phyloP scores from a whole-genome alignment of 352 stramenopile genomes.

The Phytophthora niederhauseri region DNA sequence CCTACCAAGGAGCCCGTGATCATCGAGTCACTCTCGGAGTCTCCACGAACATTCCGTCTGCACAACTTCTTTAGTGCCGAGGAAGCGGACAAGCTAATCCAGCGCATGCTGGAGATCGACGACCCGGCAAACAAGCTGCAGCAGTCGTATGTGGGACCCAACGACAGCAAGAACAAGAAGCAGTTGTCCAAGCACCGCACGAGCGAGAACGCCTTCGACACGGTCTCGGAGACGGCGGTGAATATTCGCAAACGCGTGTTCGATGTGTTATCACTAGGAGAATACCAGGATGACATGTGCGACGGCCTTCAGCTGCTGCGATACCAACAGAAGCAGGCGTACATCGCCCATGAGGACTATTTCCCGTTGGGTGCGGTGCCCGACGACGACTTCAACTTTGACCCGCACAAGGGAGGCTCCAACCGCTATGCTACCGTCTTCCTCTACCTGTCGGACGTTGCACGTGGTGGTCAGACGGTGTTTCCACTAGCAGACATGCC shows the following conservation, averaged over 20 bases:
- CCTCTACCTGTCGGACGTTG: conserved; percentile 85
- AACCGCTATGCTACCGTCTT: conserved; percentile 89
- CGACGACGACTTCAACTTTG: conserved; percentile 69
- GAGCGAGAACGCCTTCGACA: conserved; percentile 91
- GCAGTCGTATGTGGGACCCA: conserved; percentile 69
- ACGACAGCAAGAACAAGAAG: conserved; percentile 73
- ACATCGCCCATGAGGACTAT: conserved; percentile 95
- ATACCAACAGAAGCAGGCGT: conserved; percentile 96
- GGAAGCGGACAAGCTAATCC: conserved; percentile 84
- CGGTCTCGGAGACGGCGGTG: conserved; percentile 72
- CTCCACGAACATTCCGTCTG: conserved; percentile 84
- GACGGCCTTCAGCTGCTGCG: conserved; percentile 96
- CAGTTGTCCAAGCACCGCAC: conserved; percentile 74
- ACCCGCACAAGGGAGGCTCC: conserved; percentile 72
- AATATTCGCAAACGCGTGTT: conserved; percentile 89
- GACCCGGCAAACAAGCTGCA: conserved; percentile 85
- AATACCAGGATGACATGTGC: conserved; percentile 91
- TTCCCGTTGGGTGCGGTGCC: conserved; percentile 67
- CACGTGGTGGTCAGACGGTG: conserved; percentile 78
- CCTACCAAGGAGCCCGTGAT: conserved; percentile 66
- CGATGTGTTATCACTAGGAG: conserved; percentile 89
- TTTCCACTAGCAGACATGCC: conserved; percentile 84
- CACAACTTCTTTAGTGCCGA: conserved; percentile 88
- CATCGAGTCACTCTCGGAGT: conserved; percentile 81
- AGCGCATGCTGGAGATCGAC: conserved; percentile 81